Percentiles rank a stretch among this genome's conserved stretches.
Conservation (phyloP, 345 rosid genomes). For the Gossypium bickii region DNA sequence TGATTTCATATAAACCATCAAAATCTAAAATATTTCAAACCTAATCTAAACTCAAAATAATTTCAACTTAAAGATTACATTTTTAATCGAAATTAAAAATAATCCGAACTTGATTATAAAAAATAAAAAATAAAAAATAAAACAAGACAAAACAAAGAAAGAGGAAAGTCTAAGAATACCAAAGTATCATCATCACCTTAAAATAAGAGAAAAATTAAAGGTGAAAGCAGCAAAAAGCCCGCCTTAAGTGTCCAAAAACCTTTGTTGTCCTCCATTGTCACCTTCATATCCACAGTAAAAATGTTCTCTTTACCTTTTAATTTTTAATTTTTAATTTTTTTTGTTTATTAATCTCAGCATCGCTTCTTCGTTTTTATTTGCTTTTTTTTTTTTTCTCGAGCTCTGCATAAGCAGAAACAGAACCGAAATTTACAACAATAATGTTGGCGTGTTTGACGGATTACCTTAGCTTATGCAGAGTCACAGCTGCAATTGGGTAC, state of each 20-base stretch:
- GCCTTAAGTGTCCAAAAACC: too few species aligned
- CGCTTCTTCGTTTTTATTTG: too few species aligned
- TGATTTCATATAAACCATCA: too few species aligned
- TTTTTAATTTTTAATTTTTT: neutral
- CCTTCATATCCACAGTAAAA: too few species aligned
- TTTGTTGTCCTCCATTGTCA: too few species aligned
- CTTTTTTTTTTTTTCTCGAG: slow-evolving; percentile 17
- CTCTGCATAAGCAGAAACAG: slow-evolving; percentile 36
- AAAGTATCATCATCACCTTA: neutral
- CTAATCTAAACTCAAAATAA: too few species aligned
- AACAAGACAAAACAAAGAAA: neutral
- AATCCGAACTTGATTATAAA: too few species aligned
- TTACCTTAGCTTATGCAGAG: slow-evolving; percentile 47
- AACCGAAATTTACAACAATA: slow-evolving; percentile 18
- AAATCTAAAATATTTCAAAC: too few species aligned
- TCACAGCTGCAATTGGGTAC: slow-evolving; percentile 24
- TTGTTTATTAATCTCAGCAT: too few species aligned
- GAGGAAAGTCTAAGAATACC: neutral
- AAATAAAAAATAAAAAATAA: too few species aligned
- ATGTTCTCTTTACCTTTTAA: slow-evolving; percentile 15
- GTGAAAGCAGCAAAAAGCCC: neutral
- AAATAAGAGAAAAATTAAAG: slow-evolving; percentile 11
- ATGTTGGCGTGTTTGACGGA: slow-evolving; percentile 48
- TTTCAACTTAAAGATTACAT: too few species aligned
- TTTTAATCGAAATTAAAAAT: too few species aligned